Base-by-base conservation (phyloP, 2,329 filamentous ascomycete genomes). In the Aspergillus ibericus region DNA sequence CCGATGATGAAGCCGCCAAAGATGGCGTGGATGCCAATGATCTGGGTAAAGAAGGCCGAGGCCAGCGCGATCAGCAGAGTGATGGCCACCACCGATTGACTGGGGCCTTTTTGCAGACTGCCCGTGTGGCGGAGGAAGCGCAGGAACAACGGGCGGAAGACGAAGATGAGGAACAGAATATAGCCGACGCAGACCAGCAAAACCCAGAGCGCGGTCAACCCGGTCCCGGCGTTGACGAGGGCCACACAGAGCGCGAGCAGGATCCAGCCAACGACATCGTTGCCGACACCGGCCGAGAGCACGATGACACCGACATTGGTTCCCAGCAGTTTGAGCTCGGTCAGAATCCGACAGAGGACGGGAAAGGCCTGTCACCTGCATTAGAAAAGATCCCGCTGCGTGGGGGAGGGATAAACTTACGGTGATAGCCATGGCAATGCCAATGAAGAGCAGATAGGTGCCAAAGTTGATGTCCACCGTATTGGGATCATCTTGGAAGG, bases 1-100 rank as follows among this genome's bases (percentile, higher is more conserved):
- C 93, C 93, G 42, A 93, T 85, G 59, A 97, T 81, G 72, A 98
- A 98, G 3, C 89, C 92, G 42, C 93, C 93, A 68, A 98, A 98
- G 71, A 98, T 97, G 56, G 93, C 86, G 72, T 98, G 93, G 1
- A 97, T 88, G 48, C 93, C 93, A 69, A 98, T 96, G 59, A 95
- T 89, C 56, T 88, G 87, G 0, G 92, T 96, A 71, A 96, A 96
- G 80, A 93, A 96, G 4, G 92, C 83, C 0, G 91, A 95, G 0
- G 84, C 81, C 15, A 98, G 81, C 0, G 89, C 88, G 53, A 97
- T 81, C 29, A 97, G 78, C 4, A 97, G 77, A 0, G 93, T 97
- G 29, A 97, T 76, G 12, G 89, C 88, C 40, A 97, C 90, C 67
- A 96, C 89, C 5, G 86, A 84, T 72, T 97, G 93, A 2, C 90